Percentiles rank a stretch among this genome's conserved stretches.
Evolutionary conservation across 225 moss, liverwort and hornwort genomes (phyloP).

Genomic region (Lunularia cruciata): DNA sequence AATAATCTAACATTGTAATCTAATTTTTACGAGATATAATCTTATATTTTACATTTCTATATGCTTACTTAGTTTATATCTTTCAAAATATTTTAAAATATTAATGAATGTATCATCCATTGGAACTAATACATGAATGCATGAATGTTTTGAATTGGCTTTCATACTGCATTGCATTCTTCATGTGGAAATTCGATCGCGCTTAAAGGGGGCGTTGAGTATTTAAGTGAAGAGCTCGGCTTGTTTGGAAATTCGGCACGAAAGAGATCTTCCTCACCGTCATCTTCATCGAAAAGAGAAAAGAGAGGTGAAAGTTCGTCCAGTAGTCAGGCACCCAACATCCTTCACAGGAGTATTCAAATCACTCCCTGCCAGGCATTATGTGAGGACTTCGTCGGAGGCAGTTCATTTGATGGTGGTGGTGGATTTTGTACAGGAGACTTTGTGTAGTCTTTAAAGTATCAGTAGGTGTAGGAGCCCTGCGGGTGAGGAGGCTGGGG

Average conservation of each 20-base stretch:
- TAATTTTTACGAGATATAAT: no score
- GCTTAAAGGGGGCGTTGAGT: no score
- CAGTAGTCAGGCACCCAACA: slow-evolving; percentile 19
- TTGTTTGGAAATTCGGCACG: slow-evolving; percentile 3
- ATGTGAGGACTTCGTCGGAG: slow-evolving; percentile 1
- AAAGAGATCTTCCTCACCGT: slow-evolving; percentile 46
- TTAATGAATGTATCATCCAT: no score
- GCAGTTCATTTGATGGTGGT: not conserved
- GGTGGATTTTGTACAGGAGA: not conserved
- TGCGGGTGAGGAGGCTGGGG: slow-evolving; percentile 3
- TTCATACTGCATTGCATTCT: no score
- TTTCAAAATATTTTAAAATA: no score
- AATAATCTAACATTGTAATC: no score
- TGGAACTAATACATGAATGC: no score
- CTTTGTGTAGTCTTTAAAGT: not conserved
- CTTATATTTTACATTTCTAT: no score
- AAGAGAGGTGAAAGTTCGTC: slow-evolving; percentile 40
- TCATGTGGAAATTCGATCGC: not conserved
- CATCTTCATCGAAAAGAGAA: slow-evolving; percentile 64
- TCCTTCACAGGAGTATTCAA: slow-evolving; percentile 8
- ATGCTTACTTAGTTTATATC: no score
- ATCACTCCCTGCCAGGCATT: not conserved
- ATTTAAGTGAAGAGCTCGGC: slow-evolving; percentile 18
- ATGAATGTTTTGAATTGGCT: no score
- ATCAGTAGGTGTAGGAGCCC: slow-evolving; percentile 5